These are phyloP conservation scores for Volvox carteri DNA, from an alignment of 163 green algal species.

Conservation along the genomic window DNA sequence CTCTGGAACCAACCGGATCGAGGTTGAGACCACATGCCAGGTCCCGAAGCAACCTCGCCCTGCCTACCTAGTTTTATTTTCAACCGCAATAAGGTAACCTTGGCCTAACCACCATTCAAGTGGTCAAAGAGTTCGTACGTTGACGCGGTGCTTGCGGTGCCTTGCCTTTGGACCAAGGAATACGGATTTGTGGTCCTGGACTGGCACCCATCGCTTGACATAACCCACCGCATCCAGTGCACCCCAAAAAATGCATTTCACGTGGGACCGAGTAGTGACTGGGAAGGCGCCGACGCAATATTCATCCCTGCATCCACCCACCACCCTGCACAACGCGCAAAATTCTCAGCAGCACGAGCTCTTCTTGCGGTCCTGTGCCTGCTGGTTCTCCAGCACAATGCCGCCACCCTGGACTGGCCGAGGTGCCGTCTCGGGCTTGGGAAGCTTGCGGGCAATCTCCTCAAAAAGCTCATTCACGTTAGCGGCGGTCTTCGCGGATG, in stretches of 20 bases:
- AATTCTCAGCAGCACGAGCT: constrained; percentile 31
- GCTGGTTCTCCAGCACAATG: constrained; percentile 65
- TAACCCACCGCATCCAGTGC: constrained; percentile 2
- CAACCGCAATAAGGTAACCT: too few species aligned
- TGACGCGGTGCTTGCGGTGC: too few species aligned
- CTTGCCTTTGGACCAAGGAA: too few species aligned
- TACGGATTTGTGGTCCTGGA: too few species aligned
- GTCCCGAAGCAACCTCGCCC: too few species aligned
- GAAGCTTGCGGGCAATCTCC: constrained; percentile 83
- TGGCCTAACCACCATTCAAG: too few species aligned
- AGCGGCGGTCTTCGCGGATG: constrained; percentile 90
- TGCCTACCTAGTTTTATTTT: too few species aligned
- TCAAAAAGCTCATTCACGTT: constrained; percentile 92
- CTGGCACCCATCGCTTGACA: too few species aligned
- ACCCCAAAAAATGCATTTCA: constrained; percentile 13
- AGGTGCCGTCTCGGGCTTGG: constrained; percentile 71
- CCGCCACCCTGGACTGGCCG: constrained; percentile 66
- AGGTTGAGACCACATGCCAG: too few species aligned
- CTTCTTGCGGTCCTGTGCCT: constrained; percentile 24
- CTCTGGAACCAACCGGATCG: too few species aligned
- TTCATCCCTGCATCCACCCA: neutral
- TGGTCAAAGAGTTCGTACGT: too few species aligned
- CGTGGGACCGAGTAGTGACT: neutral
- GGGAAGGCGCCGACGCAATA: neutral
- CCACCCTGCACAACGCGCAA: neutral